These are phyloP conservation scores for Chimonanthus praecox DNA, from an alignment of 164 flowering plant genomes.

Conservation along the genomic window DNA sequence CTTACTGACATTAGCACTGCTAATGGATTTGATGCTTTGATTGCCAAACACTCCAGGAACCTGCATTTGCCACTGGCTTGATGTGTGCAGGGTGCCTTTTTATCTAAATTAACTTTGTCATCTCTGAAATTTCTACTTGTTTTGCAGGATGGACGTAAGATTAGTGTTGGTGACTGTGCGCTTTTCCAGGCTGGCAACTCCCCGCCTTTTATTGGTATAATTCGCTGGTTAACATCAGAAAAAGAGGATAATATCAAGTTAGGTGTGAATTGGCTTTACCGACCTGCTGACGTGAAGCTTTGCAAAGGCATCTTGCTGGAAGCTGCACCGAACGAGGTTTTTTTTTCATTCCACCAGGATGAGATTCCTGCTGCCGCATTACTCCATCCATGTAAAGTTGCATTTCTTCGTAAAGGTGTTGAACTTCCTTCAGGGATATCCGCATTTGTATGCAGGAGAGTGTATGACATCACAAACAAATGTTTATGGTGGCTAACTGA, in stretches of 20 bases:
- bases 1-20: no score
- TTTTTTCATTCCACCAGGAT: constrained; percentile 91
- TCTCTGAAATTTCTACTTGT: constrained; percentile 3
- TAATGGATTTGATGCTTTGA: no score
- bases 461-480: constrained; percentile 71
- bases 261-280: constrained; percentile 87
- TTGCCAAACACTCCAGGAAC: no score
- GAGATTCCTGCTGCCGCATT: constrained; percentile 83
- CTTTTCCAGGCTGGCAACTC: constrained; percentile 73
- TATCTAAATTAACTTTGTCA: no score
- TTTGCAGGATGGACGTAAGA: constrained; percentile 78
- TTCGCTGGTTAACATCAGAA: constrained; percentile 40
- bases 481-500: constrained; percentile 97
- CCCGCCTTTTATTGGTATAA: constrained; percentile 81
- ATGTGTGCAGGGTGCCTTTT: no score
- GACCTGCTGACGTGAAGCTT: constrained; percentile 83
- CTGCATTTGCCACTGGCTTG: no score
- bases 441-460: constrained; percentile 86
- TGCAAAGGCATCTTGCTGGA: constrained; percentile 65
- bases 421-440: constrained; percentile 81
- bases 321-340: constrained; percentile 88
- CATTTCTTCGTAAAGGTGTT: constrained; percentile 89
- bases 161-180: constrained; percentile 88
- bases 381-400: constrained; percentile 97
- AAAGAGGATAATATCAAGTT: constrained; percentile 42